Evolutionary conservation across 495 filamentous ascomycete genomes (phyloP).

Genomic region (Penicillium samsonianum): DNA sequence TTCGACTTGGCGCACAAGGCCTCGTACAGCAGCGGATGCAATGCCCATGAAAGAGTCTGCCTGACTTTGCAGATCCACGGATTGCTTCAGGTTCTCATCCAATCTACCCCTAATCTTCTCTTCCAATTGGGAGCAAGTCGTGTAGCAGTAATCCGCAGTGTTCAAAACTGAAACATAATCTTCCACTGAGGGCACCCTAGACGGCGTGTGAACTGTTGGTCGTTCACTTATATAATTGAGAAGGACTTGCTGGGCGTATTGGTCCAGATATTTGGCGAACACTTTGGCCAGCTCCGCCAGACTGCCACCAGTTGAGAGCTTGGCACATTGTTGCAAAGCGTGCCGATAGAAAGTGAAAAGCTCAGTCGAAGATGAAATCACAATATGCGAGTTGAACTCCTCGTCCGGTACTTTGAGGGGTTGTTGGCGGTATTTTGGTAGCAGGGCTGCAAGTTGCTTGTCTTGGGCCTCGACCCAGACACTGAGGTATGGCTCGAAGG

Average conservation of each 20-base stretch:
- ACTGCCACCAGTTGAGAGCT: slow-evolving; percentile 84
- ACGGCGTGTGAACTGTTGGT: slow-evolving; percentile 48
- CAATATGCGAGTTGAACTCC: slow-evolving; percentile 87
- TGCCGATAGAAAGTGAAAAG: slow-evolving; percentile 95
- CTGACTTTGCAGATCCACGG: slow-evolving; percentile 86
- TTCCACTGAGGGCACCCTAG: slow-evolving; percentile 62
- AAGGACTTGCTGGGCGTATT: slow-evolving; percentile 92
- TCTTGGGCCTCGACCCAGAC: slow-evolving; percentile 97
- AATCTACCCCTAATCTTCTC: slow-evolving; percentile 91
- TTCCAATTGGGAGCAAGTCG: slow-evolving; percentile 86
- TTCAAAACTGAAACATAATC: slow-evolving; percentile 86
- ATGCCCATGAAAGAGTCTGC: slow-evolving; percentile 95
- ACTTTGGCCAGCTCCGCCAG: slow-evolving; percentile 83
- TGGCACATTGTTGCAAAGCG: slow-evolving; percentile 90
- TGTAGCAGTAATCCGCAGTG: slow-evolving; percentile 97
- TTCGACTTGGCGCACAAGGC: slow-evolving; percentile 82
- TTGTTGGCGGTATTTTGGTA: slow-evolving; percentile 86
- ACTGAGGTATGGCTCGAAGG: slow-evolving; percentile 95
- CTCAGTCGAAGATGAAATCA: slow-evolving; percentile 91
- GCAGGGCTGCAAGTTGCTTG: slow-evolving; percentile 78
- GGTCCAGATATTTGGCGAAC: slow-evolving; percentile 90
- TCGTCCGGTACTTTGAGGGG: slow-evolving; percentile 80
- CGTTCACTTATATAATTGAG: slow-evolving; percentile 72
- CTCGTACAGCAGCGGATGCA: slow-evolving; percentile 80
- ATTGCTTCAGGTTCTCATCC: slow-evolving; percentile 70